phyloP scores from a whole-genome alignment of 2,329 filamentous ascomycete species.

The Colletotrichum tropicale region DNA sequence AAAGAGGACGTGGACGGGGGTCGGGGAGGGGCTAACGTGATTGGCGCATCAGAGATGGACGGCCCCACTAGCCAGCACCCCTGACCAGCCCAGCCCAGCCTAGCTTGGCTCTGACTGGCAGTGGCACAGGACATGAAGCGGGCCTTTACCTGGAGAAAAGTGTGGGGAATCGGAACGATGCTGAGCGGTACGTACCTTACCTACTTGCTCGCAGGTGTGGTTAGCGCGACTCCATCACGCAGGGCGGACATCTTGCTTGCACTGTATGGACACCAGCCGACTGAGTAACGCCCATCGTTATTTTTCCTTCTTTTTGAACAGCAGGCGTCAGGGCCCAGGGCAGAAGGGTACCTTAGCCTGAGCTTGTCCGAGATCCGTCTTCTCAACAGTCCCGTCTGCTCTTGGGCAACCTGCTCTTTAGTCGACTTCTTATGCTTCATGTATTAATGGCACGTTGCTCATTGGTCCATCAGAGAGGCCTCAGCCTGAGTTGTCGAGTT shows the following conservation, averaged over 20 bases:
- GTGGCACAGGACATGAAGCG: neutral
- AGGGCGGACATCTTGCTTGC: neutral
- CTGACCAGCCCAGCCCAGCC: conserved; percentile 4
- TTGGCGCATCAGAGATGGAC: neutral
- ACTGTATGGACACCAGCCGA: neutral
- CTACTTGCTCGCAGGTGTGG: neutral
- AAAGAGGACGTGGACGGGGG: neutral
- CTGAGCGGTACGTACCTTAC: neutral
- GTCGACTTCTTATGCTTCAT: neutral
- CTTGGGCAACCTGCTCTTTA: neutral
- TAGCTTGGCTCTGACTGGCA: conserved; percentile 2
- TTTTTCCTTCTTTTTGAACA: neutral
- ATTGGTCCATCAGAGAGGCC: neutral
- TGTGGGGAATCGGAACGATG: conserved; percentile 11
- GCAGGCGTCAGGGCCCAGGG: neutral
- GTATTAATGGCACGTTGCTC: neutral
- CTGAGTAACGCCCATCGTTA: neutral
- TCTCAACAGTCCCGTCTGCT: neutral
- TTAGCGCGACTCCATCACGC: neutral
- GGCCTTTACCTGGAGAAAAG: conserved; percentile 14
- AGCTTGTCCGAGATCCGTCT: neutral
- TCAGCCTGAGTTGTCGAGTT: neutral
- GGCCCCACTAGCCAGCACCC: neutral
- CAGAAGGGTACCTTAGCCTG: neutral
- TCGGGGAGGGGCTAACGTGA: neutral